Percentiles rank a stretch among this genome's conserved stretches.
Evolutionary conservation across 192 early-diverging fungal species (phyloP).

Genomic region (Lunasporangiospora selenospora): DNA sequence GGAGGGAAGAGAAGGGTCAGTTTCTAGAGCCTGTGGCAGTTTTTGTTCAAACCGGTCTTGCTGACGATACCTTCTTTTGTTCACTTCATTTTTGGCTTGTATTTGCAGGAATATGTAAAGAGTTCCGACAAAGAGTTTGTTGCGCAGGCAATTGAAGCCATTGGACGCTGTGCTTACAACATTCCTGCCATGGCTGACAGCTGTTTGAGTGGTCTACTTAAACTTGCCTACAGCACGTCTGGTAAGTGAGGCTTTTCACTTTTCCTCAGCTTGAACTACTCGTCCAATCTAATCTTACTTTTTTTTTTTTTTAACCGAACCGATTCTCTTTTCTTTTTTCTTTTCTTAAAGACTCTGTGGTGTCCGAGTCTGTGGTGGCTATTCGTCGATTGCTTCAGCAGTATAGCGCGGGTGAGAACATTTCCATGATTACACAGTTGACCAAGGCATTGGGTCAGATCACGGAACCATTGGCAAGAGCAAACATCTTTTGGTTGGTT

Average conservation of each 20-base stretch:
- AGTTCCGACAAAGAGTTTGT: constrained; percentile 72
- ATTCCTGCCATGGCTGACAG: constrained; percentile 63
- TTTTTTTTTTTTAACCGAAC: not conserved
- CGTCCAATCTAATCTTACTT: constrained; percentile 21
- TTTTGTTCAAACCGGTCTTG: constrained; percentile 9
- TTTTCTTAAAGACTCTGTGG: constrained; percentile 65
- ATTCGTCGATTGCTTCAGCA: constrained; percentile 75
- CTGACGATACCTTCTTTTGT: not conserved
- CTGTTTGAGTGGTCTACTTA: constrained; percentile 62
- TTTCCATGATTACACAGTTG: constrained; percentile 59
- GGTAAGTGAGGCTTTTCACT: too few species aligned
- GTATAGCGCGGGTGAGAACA: constrained; percentile 52
- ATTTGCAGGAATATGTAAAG: constrained; percentile 67
- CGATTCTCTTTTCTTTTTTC: not conserved
- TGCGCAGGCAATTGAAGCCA: constrained; percentile 67
- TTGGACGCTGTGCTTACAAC: constrained; percentile 62
- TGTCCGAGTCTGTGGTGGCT: constrained; percentile 77
- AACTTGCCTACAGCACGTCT: constrained; percentile 63
- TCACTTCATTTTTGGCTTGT: constrained; percentile 8
- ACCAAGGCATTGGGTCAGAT: constrained; percentile 68
- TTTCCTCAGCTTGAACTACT: constrained; percentile 30
- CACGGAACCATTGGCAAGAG: constrained; percentile 75
- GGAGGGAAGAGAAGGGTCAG: not conserved
- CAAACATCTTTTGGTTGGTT: constrained; percentile 88
- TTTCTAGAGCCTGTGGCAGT: constrained; percentile 2